Percentiles rank a stretch among this genome's conserved stretches.
Conservation (phyloP, 768 basidiomycete species). For the Mycena pura region DNA sequence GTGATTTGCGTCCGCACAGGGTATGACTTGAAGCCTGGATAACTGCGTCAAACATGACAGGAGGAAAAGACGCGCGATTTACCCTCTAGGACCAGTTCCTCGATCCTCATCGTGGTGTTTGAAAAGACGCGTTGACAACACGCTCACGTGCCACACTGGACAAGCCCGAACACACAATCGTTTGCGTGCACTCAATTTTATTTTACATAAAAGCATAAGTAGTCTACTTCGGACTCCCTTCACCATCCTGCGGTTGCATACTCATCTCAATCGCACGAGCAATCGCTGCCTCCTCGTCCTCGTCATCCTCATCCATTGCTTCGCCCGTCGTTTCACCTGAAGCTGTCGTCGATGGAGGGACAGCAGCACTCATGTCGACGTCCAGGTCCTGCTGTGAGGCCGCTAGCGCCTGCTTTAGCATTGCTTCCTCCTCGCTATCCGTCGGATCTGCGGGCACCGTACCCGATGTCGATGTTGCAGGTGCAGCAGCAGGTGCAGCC, state of each 20-base stretch:
- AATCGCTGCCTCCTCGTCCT: slow-evolving; percentile 88
- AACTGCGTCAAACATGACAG: not conserved
- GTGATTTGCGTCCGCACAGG: slow-evolving; percentile 95
- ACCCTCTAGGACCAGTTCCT: slow-evolving; percentile 95
- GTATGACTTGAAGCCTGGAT: slow-evolving; percentile 94
- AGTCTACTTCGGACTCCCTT: slow-evolving; percentile 13
- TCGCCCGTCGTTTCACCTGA: slow-evolving; percentile 25
- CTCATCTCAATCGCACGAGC: slow-evolving; percentile 93
- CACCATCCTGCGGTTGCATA: slow-evolving; percentile 55
- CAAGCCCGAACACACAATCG: no score
- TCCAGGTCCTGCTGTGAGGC: slow-evolving; percentile 65
- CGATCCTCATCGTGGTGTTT: slow-evolving; percentile 76
- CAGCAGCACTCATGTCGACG: slow-evolving; percentile 47
- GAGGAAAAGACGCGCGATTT: slow-evolving; percentile 8
- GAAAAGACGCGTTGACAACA: not conserved
- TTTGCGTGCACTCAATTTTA: no score
- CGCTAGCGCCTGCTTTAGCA: slow-evolving; percentile 78
- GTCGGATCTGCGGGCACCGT: slow-evolving; percentile 49
- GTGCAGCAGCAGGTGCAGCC: slow-evolving; percentile 35
- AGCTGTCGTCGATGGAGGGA: slow-evolving; percentile 3
- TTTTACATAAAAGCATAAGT: no score
- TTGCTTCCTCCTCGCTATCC: slow-evolving; percentile 80
- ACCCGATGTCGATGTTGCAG: slow-evolving; percentile 31
- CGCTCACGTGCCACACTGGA: not conserved
- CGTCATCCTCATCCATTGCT: slow-evolving; percentile 55